These are phyloP conservation scores for Mortierella sp. DNA, from an alignment of 371 early-diverging fungal species.

Conservation along the genomic window DNA sequence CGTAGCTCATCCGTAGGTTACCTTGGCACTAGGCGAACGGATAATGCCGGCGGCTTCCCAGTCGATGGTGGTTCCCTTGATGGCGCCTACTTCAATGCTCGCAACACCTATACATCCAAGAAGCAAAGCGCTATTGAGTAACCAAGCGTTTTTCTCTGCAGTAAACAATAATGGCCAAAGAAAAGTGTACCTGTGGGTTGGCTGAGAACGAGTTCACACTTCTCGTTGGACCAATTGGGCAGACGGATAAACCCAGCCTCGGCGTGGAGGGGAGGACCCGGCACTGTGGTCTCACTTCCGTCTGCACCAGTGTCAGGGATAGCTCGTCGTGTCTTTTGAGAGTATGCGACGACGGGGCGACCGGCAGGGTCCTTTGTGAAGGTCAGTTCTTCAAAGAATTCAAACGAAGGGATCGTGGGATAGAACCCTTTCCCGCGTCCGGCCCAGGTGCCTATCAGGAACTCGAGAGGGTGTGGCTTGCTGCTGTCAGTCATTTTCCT, in stretches of 20 bases:
- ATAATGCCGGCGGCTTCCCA: slow-evolving; percentile 30
- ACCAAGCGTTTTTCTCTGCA: too few species aligned
- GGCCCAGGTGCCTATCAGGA: slow-evolving; percentile 46
- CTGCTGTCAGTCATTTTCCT: background rate
- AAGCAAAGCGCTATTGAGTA: background rate
- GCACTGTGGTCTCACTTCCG: background rate
- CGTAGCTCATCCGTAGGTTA: background rate
- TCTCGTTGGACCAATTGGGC: slow-evolving; percentile 34
- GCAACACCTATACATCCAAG: slow-evolving; percentile 30
- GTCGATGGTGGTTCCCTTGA: slow-evolving; percentile 28
- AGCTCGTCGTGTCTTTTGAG: slow-evolving; percentile 44
- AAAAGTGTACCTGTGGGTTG: slow-evolving; percentile 39
- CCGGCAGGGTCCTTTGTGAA: slow-evolving; percentile 45
- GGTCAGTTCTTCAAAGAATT: slow-evolving; percentile 48
- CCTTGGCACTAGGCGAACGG: slow-evolving; percentile 50
- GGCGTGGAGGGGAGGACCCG: slow-evolving; percentile 38
- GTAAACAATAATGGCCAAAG: background rate
- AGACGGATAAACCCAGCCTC: slow-evolving; percentile 45
- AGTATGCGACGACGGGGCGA: slow-evolving; percentile 39
- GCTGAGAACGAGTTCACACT: slow-evolving; percentile 43
- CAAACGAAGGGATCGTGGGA: slow-evolving; percentile 43
- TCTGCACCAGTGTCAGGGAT: slow-evolving; percentile 7
- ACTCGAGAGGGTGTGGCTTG: slow-evolving; percentile 41
- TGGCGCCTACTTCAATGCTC: slow-evolving; percentile 43
- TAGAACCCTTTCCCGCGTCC: slow-evolving; percentile 45